phyloP scores from a whole-genome alignment of 768 basidiomycete genomes.

The Ephemerocybe angulata region DNA sequence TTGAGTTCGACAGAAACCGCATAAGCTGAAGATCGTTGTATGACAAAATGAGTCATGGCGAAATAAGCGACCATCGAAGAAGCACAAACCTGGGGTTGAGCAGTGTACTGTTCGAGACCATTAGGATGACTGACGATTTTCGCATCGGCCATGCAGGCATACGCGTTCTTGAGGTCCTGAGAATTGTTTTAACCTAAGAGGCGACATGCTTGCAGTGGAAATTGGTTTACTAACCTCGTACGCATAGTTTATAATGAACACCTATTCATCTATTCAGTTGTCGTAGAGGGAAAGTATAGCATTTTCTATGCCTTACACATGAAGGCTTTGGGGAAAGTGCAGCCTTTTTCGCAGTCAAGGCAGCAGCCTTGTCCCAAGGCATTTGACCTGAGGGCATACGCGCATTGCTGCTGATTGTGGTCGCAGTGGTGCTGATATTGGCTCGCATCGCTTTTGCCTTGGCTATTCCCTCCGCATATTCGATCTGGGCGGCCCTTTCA shows the following conservation, averaged over 20 bases:
- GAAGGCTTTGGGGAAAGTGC: neutral
- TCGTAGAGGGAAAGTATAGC: neutral
- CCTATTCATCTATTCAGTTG: too few relatives aligned
- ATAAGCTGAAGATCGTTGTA: neutral
- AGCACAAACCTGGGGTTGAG: neutral
- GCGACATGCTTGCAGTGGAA: too few relatives aligned
- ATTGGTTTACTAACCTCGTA: too few relatives aligned
- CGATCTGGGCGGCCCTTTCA: neutral
- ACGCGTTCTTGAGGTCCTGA: neutral
- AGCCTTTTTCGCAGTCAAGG: neutral
- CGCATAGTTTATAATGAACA: neutral
- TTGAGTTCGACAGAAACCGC: neutral
- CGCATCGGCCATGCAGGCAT: neutral
- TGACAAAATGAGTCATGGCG: neutral
- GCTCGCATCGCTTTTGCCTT: neutral
- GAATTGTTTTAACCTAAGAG: neutral
- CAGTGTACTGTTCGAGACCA: neutral
- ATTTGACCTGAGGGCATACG: neutral
- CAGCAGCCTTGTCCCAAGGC: constrained; percentile 3
- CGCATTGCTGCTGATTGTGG: neutral
- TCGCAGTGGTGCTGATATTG: neutral
- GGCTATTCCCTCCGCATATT: neutral
- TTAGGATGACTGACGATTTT: neutral
- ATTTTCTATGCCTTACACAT: neutral
- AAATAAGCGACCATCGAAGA: too few relatives aligned